These are phyloP conservation scores for Pythium rhizo-oryzae DNA, from an alignment of 352 stramenopile species.

Conservation along the genomic window DNA sequence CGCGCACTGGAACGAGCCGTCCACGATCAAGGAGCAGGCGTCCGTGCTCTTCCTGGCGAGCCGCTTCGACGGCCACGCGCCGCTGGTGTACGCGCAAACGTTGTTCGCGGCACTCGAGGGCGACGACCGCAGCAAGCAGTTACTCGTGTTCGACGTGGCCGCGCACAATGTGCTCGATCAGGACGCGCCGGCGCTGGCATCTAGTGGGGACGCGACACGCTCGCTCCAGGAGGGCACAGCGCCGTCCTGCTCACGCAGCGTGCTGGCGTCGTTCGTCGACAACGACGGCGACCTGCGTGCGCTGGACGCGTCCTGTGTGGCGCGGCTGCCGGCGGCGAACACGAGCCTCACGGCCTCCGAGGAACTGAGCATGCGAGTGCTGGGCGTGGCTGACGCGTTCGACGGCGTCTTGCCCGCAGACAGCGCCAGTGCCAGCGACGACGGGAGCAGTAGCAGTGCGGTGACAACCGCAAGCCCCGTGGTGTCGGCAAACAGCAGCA, in stretches of 20 bases:
- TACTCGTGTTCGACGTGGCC: constrained; percentile 44
- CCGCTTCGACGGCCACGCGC: constrained; percentile 46
- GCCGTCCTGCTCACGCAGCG: constrained; percentile 44
- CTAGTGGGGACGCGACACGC: neutral
- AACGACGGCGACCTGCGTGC: constrained; percentile 43
- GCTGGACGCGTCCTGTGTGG: constrained; percentile 61
- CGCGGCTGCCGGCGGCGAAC: constrained; percentile 28
- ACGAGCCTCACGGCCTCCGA: constrained; percentile 42
- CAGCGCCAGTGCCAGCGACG: neutral
- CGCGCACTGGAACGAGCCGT: constrained; percentile 33
- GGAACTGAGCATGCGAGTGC: constrained; percentile 37
- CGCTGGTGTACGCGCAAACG: constrained; percentile 43
- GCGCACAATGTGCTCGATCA: constrained; percentile 48
- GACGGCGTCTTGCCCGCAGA: constrained; percentile 34
- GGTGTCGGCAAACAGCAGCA: neutral
- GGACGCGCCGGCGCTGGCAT: constrained; percentile 8
- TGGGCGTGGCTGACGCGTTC: constrained; percentile 53
- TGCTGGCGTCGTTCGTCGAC: constrained; percentile 65
- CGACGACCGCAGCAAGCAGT: constrained; percentile 36
- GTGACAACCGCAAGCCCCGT: neutral
- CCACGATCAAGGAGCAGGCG: constrained; percentile 35
- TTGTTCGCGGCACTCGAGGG: constrained; percentile 43
- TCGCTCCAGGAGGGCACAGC: constrained; percentile 31
- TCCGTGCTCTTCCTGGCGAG: constrained; percentile 63
- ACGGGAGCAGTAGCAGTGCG: neutral